Conservation (phyloP, 345 rosid species). For the Eucalyptus cloeziana region DNA sequence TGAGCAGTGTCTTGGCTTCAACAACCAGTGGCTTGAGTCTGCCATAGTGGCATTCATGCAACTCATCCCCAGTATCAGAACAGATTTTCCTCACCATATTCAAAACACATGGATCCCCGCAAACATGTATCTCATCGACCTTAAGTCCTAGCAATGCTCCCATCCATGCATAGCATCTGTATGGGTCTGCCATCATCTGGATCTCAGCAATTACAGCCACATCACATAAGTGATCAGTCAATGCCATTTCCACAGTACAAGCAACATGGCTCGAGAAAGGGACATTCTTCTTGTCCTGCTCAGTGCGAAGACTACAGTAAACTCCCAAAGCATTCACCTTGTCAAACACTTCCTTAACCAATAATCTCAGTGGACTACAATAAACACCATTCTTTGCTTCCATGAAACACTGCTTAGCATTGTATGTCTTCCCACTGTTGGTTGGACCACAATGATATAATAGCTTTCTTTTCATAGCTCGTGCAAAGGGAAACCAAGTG, state of each 20-base stretch:
- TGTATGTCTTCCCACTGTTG: slow-evolving; percentile 86
- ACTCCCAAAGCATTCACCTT: slow-evolving; percentile 76
- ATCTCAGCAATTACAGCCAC: slow-evolving; percentile 88
- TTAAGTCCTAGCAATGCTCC: slow-evolving; percentile 81
- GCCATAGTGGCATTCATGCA: slow-evolving; percentile 64
- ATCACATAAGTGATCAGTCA: slow-evolving; percentile 61
- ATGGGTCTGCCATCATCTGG: slow-evolving; percentile 73
- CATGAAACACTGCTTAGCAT: slow-evolving; percentile 13
- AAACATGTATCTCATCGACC: slow-evolving; percentile 89
- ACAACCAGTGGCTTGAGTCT: slow-evolving; percentile 82
- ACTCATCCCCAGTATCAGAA: slow-evolving; percentile 78
- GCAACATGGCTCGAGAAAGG: slow-evolving; percentile 78
- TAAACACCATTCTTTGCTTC: neutral
- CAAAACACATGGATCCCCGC: slow-evolving; percentile 91
- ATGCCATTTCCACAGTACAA: slow-evolving; percentile 91
- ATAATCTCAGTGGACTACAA: slow-evolving; percentile 83
- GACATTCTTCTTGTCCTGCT: slow-evolving; percentile 75
- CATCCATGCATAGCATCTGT: slow-evolving; percentile 88
- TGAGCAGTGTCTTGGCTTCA: slow-evolving; percentile 70
- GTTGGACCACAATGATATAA: slow-evolving; percentile 94
- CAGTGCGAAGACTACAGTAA: slow-evolving; percentile 56
- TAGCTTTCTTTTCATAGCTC: slow-evolving; percentile 83
- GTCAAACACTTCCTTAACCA: slow-evolving; percentile 98
- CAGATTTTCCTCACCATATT: slow-evolving; percentile 67
- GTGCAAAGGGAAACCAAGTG: slow-evolving; percentile 91